Percentiles rank a stretch among this genome's conserved stretches.
Evolutionary conservation across 2,329 filamentous ascomycete genomes (phyloP).

Genomic region (Cordyceps fumosorosea): DNA sequence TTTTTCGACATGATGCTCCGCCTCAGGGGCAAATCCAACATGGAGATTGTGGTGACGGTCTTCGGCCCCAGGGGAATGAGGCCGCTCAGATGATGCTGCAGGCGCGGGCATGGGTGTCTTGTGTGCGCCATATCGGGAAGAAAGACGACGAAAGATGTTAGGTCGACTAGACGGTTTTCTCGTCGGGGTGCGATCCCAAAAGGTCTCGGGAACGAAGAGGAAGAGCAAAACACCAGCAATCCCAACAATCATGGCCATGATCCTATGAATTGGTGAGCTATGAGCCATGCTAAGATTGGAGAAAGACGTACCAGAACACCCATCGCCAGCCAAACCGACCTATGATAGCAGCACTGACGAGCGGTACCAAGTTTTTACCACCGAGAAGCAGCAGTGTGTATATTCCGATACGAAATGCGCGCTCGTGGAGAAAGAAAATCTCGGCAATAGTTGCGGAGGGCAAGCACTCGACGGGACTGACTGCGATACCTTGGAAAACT

Average conservation of each 20-base stretch:
- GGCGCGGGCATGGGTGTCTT: constrained; percentile 11
- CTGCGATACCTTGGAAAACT: constrained; percentile 79
- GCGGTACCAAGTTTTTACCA: constrained; percentile 83
- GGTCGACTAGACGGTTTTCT: constrained; percentile 34
- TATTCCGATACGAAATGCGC: constrained; percentile 86
- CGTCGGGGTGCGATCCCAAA: constrained; percentile 79
- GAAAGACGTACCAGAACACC: constrained; percentile 67
- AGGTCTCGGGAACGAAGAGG: constrained; percentile 89
- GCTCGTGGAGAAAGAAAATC: constrained; percentile 92
- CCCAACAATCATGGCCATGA: constrained; percentile 73
- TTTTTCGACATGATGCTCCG: neutral
- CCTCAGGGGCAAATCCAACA: constrained; percentile 26
- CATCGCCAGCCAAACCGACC: constrained; percentile 75
- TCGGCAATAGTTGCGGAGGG: constrained; percentile 92
- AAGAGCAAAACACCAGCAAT: constrained; percentile 68
- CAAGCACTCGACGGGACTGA: constrained; percentile 86
- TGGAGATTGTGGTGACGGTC: constrained; percentile 23
- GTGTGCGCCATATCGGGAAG: constrained; percentile 31
- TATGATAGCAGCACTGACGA: constrained; percentile 82
- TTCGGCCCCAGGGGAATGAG: constrained; percentile 16
- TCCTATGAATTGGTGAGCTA: constrained; percentile 40
- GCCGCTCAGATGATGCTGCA: constrained; percentile 8
- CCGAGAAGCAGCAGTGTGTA: constrained; percentile 85
- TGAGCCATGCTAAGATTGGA: neutral
- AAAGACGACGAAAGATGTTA: constrained; percentile 41